Evolutionary conservation across 129 eudicot genomes (phyloP), one percentile per base, ranked within the genome.

Genomic region (Escallonia rubra): DNA sequence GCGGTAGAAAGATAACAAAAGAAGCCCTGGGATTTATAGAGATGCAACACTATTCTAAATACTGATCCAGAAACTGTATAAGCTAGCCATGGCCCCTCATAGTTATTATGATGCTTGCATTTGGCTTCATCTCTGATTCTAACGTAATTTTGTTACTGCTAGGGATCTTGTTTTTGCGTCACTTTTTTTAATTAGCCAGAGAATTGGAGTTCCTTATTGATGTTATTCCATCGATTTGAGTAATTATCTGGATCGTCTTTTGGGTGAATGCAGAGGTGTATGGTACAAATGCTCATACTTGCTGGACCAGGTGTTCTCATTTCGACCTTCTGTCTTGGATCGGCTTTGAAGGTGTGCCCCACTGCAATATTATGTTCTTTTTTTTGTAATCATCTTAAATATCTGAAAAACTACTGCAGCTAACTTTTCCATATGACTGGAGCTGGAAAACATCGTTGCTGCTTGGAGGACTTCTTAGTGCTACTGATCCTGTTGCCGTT

Each of bases 401-500:
- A 66, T 58, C 61, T 58, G 14, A 61, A 49, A 65, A 8, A 57
- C 49, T 7, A 70, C 23, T 76, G 72, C 76, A 93, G 98, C 68
- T 89, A 60, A 57, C 68, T 53, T 93, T 93, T 74, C 98, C 98
- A 8, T 93, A 93, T 74, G 66, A 82, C 76, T 93, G 98, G 98
- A 84, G 76, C 76, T 93, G 98, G 98, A 86, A 79, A 71, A 93
- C 95, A 40, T 93, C 96, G 43, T 71, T 93, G 74, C 78, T 93
- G 72, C 98, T 93, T 74, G 98, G 98, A 60, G 98, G 98, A 66
- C 98, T 93, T 76, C 75, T 93, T 57, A 89, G 98, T 79, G 98
- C 98, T 66, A 93, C 98, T 48, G 98, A 93, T 75, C 98, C 98
- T 61, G 98, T 93, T 59, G 98, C 98, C 12, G 98, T 93, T 43